Percentiles rank a stretch among this genome's conserved stretches.
These are phyloP conservation scores for Venustampulla echinocandica DNA, from an alignment of 495 filamentous ascomycete genomes.

Conservation along the genomic window DNA sequence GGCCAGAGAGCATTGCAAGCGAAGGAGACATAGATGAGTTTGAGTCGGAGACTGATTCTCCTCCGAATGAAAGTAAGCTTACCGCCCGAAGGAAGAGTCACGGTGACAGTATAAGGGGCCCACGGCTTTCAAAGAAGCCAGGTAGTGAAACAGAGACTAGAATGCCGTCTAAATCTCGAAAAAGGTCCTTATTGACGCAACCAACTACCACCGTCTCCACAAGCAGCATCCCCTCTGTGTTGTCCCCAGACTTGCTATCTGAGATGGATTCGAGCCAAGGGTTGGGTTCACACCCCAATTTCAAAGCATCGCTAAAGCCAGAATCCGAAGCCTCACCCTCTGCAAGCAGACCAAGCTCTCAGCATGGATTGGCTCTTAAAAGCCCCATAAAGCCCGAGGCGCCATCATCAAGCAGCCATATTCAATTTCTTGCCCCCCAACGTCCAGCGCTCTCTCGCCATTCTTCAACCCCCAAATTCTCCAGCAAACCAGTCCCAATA, in stretches of 20 bases:
- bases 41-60: slow-evolving; percentile 18
- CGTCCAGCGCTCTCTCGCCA: slow-evolving; percentile 43
- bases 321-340: slow-evolving; percentile 3
- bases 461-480: slow-evolving; percentile 51
- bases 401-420: background rate
- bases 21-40: slow-evolving; percentile 42
- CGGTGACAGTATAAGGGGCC: slow-evolving; percentile 21
- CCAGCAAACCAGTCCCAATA: slow-evolving; percentile 65
- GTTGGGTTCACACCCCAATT: too few species aligned
- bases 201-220: background rate
- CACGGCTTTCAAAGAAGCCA: slow-evolving; percentile 24
- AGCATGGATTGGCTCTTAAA: background rate
- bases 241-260: too few species aligned
- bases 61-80: slow-evolving; percentile 2
- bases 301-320: too few species aligned
- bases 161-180: slow-evolving; percentile 8
- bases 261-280: too few species aligned
- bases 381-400: background rate
- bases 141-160: slow-evolving; percentile 18
- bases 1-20: slow-evolving; percentile 37
- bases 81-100: slow-evolving; percentile 19
- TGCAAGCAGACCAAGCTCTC: slow-evolving; percentile 11
- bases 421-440: background rate
- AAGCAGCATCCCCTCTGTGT: too few species aligned
- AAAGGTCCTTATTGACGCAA: background rate